These are phyloP conservation scores for Collybia sp. DNA, from an alignment of 768 basidiomycete genomes.

Conservation along the genomic window DNA sequence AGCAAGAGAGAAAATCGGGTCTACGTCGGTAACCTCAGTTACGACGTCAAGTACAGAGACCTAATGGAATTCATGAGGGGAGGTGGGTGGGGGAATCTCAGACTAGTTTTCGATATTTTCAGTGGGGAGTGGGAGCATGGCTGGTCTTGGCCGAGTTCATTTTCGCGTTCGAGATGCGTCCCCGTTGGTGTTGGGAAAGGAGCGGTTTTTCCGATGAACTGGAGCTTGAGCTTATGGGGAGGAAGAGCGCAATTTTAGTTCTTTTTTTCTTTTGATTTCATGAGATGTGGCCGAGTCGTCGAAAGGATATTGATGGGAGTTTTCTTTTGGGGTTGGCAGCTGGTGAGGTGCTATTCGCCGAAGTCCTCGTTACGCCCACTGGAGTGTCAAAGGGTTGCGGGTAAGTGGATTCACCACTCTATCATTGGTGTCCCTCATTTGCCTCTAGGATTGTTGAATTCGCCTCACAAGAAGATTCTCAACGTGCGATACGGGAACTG, in stretches of 20 bases:
- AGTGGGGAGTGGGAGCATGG: conserved; percentile 25
- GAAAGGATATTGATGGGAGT: conserved; percentile 93
- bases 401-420: conserved; percentile 45
- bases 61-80: conserved; percentile 99
- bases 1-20: conserved; percentile 98
- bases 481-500: conserved; percentile 85
- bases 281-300: conserved; percentile 56
- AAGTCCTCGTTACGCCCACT: conserved; percentile 95
- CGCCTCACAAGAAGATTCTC: conserved; percentile 82
- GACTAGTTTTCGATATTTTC: conserved; percentile 44
- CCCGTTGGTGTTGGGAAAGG: conserved; percentile 14
- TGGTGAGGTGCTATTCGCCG: conserved; percentile 99
- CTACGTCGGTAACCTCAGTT: conserved; percentile 98
- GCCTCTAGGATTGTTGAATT: conserved; percentile 87
- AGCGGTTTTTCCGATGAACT: conserved; percentile 29
- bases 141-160: conserved; percentile 14
- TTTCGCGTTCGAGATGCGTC: conserved; percentile 9
- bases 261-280: too few relatives aligned
- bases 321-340: conserved; percentile 90
- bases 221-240: conserved; percentile 35
- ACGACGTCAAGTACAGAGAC: conserved; percentile 98
- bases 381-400: conserved; percentile 99
- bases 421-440: conserved; percentile 7
- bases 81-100: conserved; percentile 93
- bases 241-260: conserved; percentile 34